These are phyloP conservation scores for Aureobasidium sp. DNA, from an alignment of 2,329 filamentous ascomycete species.

Conservation along the genomic window DNA sequence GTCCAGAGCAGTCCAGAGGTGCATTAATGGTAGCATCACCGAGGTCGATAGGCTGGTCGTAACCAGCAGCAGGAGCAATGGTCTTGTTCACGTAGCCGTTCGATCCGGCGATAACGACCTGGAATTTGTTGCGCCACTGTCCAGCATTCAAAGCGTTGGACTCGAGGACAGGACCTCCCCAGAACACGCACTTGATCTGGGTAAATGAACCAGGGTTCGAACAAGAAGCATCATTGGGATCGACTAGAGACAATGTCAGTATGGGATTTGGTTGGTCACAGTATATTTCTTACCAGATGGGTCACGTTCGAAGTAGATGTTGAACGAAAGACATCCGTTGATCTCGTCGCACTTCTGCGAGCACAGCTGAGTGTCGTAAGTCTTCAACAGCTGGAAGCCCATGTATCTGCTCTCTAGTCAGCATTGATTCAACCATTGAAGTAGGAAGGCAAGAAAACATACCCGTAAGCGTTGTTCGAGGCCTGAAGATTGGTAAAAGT, in stretches of 20 bases:
- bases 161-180: conserved; percentile 23
- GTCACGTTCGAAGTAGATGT: conserved; percentile 26
- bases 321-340: conserved; percentile 15
- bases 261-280: conserved; percentile 21
- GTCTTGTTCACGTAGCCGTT: conserved; percentile 28
- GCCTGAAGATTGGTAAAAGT: conserved; percentile 17
- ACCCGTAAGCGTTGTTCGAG: conserved; percentile 14
- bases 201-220: conserved; percentile 10
- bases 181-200: conserved; percentile 21
- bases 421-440: not conserved
- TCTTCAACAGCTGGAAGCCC: conserved; percentile 16
- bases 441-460: not conserved
- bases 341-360: conserved; percentile 12
- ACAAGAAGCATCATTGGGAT: not conserved
- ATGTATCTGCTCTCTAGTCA: conserved; percentile 16
- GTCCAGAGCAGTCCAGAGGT: conserved; percentile 22
- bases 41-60: conserved; percentile 19
- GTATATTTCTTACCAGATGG: conserved; percentile 16
- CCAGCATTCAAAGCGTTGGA: conserved; percentile 27
- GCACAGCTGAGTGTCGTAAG: conserved; percentile 13
- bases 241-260: conserved; percentile 8
- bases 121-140: conserved; percentile 27
- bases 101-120: conserved; percentile 34
- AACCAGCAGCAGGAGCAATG: conserved; percentile 20
- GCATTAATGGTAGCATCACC: conserved; percentile 24